Evolutionary conservation across 192 early-diverging fungal species (phyloP), one percentile per base, ranked within the genome.

Genomic region (Coemansia sp.): DNA sequence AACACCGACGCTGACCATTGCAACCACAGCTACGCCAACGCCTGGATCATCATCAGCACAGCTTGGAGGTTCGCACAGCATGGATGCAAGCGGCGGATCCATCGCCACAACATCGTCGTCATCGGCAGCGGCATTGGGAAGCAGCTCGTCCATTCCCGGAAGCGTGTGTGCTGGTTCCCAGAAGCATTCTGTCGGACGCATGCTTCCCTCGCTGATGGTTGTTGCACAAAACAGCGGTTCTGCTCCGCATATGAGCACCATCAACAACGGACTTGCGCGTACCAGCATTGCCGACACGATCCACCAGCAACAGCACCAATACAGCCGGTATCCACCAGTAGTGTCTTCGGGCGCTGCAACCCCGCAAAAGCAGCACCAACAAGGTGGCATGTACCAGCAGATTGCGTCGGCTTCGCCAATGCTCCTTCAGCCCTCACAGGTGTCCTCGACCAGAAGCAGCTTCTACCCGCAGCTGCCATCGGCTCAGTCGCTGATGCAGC

Each of bases 1-100:
- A 3, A 73, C 76, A 22, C 76, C 76, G 9, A 69, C 67, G 33
- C 61, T 79, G 53, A 79, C 76, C 0, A 73, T 53, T 9, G 76
- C 70, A 3, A 70, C 76, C 28, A 75, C 69, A 5, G 69, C 62
- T 3, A 75, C 76, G 15, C 70, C 76, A 4, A 79, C 76, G n/a
- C 76, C 76, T 2, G 70, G 70, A 11, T 79, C 76, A 28, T 56
- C 70, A 33, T 63, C 67, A 5, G 60, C 76, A 1, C 67, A 73
- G 11, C 36, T 79, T 41, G 36, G 70, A 20, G 55, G 62, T 20
- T 63, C 66, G 30, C 76, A 73, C 41, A 57, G 65, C 59, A 33
- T 72, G 23, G 76, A 79, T n/a, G 52, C 59, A 25, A 60, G 59
- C 64, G n/a, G n/a, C n/a, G 59, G 40, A 4, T 42, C 64, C 14